Evolutionary conservation across 331 rosid species (phyloP).

Genomic region (Phaseolus coccineus): DNA sequence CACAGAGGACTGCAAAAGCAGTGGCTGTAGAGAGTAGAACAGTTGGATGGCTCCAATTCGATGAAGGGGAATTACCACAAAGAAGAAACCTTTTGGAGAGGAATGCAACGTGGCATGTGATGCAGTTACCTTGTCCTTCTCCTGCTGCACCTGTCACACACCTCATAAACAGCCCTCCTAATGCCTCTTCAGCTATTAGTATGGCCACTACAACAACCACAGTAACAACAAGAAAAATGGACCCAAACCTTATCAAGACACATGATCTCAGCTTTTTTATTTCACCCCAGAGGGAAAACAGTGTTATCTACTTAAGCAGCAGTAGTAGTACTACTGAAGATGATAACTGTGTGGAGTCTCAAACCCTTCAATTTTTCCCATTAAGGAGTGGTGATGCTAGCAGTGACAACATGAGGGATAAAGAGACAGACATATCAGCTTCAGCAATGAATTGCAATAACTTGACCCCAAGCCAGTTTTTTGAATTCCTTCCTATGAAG

Average conservation of each 20-base stretch:
- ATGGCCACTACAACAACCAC: conserved; percentile 30
- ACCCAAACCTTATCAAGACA: conserved; percentile 59
- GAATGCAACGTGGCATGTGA: conserved; percentile 87
- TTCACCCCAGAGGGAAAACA: conserved; percentile 49
- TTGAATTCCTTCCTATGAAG: conserved; percentile 94
- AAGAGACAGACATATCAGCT: conserved; percentile 54
- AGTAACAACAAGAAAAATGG: conserved; percentile 45
- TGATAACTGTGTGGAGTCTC: conserved; percentile 49
- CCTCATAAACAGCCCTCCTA: conserved; percentile 51
- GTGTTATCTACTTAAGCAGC: conserved; percentile 32
- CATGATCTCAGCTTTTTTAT: conserved; percentile 62
- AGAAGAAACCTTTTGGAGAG: conserved; percentile 69
- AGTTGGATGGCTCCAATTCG: conserved; percentile 81
- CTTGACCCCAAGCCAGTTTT: conserved; percentile 59
- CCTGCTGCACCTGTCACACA: conserved; percentile 16
- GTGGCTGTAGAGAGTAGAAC: conserved; percentile 60
- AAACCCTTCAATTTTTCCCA: conserved; percentile 92
- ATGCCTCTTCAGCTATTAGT: not conserved
- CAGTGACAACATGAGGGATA: conserved; percentile 39
- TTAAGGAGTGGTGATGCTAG: conserved; percentile 55
- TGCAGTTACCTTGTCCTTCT: conserved; percentile 66
- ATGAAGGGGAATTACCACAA: conserved; percentile 66
- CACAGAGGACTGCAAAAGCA: conserved; percentile 61
- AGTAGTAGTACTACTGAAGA: conserved; percentile 13
- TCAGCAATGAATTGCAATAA: conserved; percentile 51